Evolutionary conservation across 2,329 filamentous ascomycete genomes (phyloP).

Genomic region (Scolecobasidium constrictum): DNA sequence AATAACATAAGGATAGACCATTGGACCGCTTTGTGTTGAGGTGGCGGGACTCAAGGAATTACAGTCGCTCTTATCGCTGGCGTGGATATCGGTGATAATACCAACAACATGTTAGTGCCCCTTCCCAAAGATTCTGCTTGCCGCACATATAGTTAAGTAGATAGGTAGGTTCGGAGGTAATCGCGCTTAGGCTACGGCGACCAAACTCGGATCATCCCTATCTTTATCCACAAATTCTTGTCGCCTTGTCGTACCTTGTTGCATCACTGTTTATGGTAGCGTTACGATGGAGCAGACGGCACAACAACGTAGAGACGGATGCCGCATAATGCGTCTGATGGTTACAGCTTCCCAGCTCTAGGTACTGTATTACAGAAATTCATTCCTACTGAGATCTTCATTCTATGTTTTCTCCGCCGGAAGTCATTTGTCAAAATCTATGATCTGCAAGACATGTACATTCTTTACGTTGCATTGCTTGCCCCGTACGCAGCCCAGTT

Average conservation of each 20-base stretch:
- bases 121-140: background rate
- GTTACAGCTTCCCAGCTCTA: too few relatives aligned
- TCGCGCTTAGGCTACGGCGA: slow-evolving; percentile 29
- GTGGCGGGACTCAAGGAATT: slow-evolving; percentile 29
- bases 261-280: slow-evolving; percentile 23
- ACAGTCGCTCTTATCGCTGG: slow-evolving; percentile 28
- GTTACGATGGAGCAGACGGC: slow-evolving; percentile 14
- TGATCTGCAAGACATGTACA: background rate
- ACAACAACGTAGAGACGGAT: too few relatives aligned
- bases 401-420: too few relatives aligned
- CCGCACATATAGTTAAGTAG: background rate
- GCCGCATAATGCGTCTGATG: too few relatives aligned
- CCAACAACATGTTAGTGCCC: slow-evolving; percentile 24
- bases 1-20: slow-evolving; percentile 2
- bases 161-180: slow-evolving; percentile 25
- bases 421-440: background rate
- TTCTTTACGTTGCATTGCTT: background rate
- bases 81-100: slow-evolving; percentile 25
- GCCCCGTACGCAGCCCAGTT: background rate
- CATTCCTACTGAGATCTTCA: too few relatives aligned
- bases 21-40: slow-evolving; percentile 22
- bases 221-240: slow-evolving; percentile 29
- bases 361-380: too few relatives aligned
- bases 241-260: slow-evolving; percentile 24
- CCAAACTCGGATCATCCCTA: slow-evolving; percentile 18